These are phyloP conservation scores for Blastomyces silverae DNA, from an alignment of 2,329 filamentous ascomycete species.

Conservation along the genomic window DNA sequence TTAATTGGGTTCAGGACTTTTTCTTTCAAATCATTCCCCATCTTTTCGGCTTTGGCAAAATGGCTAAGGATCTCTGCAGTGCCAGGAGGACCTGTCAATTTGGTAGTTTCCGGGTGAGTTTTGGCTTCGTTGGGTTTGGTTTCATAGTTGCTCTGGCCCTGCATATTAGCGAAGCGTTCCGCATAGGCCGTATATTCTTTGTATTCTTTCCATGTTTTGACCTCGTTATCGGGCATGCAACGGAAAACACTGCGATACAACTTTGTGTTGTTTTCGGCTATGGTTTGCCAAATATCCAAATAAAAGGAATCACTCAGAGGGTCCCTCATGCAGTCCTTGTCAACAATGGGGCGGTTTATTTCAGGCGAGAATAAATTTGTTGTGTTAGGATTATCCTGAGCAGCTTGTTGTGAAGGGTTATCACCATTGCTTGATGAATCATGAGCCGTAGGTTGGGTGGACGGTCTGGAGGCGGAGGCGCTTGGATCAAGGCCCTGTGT, in stretches of 20 bases:
- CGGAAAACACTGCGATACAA: slow-evolving; percentile 90
- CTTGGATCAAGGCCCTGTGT: slow-evolving; percentile 52
- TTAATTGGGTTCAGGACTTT: slow-evolving; percentile 28
- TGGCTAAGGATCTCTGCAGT: slow-evolving; percentile 22
- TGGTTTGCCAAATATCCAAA: slow-evolving; percentile 77
- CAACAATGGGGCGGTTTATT: slow-evolving; percentile 65
- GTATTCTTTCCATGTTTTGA: slow-evolving; percentile 89
- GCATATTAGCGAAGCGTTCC: slow-evolving; percentile 64
- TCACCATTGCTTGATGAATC: slow-evolving; percentile 62
- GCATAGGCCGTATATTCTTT: slow-evolving; percentile 73
- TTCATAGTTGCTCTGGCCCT: slow-evolving; percentile 50
- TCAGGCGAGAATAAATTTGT: slow-evolving; percentile 52
- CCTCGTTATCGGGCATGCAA: slow-evolving; percentile 94
- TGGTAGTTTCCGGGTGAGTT: slow-evolving; percentile 39
- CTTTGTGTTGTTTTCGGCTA: slow-evolving; percentile 91
- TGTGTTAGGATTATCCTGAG: slow-evolving; percentile 48
- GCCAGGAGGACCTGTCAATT: slow-evolving; percentile 36
- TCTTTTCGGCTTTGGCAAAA: slow-evolving; percentile 23
- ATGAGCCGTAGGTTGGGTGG: background rate
- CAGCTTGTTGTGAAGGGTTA: slow-evolving; percentile 12
- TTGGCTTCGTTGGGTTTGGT: slow-evolving; percentile 40
- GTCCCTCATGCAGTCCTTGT: slow-evolving; percentile 91
- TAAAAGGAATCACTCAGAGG: slow-evolving; percentile 76
- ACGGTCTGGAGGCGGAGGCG: slow-evolving; percentile 1
- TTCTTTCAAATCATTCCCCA: slow-evolving; percentile 29